Base-by-base conservation (phyloP, 2,329 filamentous ascomycete species). In the Xylariaceae sp. region DNA sequence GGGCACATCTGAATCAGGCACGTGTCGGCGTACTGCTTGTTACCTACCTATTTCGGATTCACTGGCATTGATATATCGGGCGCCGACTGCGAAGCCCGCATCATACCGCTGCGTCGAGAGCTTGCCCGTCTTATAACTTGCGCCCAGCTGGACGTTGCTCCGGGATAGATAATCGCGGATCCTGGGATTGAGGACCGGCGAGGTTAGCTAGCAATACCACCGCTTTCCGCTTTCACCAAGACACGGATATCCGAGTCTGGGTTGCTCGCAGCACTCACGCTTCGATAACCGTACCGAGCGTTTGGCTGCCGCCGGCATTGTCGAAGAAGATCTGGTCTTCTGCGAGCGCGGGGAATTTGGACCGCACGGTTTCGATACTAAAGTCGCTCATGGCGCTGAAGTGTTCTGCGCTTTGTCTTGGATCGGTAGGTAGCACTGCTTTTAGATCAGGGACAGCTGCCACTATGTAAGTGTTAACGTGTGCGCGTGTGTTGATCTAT, bases 291-390 rank as follows among this genome's bases (percentile, higher is more conserved):
- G 78, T 74, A 22, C 80, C 80, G 3, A 92, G 72, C 1, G 82
- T 77, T 64, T 92, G 88, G 65, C 83, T 88, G 36, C 88, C 88
- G 16, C 88, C 88, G 10, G 87, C 88, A 66, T 92, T 92, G 66
- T 92, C 88, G 60, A 92, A 80, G 67, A 81, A 90, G 47, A 91
- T 76, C 64, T 90, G 86, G 44, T 83, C 74, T 55, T 83, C 77
- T 39, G 77, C 71, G 37, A 92, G 70, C 13, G 87, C 85, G 32
- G 88, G 87, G 72, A 92, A 92, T 50, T 78, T 75, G 56, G 76
- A 73, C 55, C 85, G 78, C 29, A 80, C 76, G 46, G 74, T 71
- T 8, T 74, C 64, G 46, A 88, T 75, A 61, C 86, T 75, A 61
- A 88, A 80, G 13, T 62, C 58, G 47, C 63, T 51, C 65, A 67